These are phyloP conservation scores for Lactifluus subvellereus DNA, from an alignment of 768 basidiomycete species.

Conservation along the genomic window DNA sequence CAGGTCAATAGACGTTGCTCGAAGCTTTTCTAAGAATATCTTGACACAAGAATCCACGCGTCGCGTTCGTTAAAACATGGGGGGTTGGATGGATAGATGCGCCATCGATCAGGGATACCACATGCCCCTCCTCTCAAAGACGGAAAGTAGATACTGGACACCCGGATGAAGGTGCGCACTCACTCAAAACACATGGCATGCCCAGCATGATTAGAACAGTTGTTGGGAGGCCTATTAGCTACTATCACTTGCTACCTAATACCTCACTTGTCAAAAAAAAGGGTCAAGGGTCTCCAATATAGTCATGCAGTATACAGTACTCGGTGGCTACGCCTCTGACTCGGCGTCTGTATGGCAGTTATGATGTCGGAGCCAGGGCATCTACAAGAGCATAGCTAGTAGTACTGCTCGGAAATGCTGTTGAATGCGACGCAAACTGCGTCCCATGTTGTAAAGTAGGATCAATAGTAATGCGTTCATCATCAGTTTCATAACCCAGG, in stretches of 20 bases:
- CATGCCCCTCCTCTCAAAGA: too few relatives aligned
- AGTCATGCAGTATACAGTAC: background rate
- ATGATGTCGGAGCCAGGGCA: constrained; percentile 27
- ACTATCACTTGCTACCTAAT: background rate
- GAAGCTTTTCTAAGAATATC: too few relatives aligned
- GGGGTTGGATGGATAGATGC: too few relatives aligned
- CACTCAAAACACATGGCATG: too few relatives aligned
- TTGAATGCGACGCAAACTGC: constrained; percentile 20
- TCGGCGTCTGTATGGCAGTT: background rate
- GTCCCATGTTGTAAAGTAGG: constrained; percentile 6
- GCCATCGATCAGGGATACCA: too few relatives aligned
- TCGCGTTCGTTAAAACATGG: too few relatives aligned
- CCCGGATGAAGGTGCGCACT: too few relatives aligned
- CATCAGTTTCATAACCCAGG: constrained; percentile 56
- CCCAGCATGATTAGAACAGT: background rate
- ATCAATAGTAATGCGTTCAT: constrained; percentile 26
- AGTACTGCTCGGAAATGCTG: constrained; percentile 9
- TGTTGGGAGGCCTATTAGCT: background rate
- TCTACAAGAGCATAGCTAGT: constrained; percentile 31
- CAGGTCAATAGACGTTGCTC: too few relatives aligned
- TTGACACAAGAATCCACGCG: too few relatives aligned
- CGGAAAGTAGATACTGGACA: too few relatives aligned
- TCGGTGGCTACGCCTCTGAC: background rate
- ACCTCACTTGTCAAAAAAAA: background rate
- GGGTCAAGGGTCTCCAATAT: background rate